Evolutionary conservation across 2,329 filamentous ascomycete genomes (phyloP).

Genomic region (Fusarium fracticaudum): DNA sequence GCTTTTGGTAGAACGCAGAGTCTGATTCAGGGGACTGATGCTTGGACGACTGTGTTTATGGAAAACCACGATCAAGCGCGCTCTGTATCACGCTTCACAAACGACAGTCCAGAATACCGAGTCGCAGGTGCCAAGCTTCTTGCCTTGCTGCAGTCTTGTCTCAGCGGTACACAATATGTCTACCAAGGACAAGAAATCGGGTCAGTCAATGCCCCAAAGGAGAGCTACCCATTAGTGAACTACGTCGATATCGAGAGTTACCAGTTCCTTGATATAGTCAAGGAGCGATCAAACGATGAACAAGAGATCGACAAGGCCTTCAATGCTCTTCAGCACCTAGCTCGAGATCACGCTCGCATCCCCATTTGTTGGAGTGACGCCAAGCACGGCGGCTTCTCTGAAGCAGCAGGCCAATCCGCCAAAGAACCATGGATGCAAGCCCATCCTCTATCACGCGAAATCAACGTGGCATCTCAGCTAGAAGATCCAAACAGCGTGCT

Average conservation of each 20-base stretch:
- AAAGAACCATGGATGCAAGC: slow-evolving; percentile 49
- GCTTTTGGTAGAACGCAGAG: slow-evolving; percentile 61
- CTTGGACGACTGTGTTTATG: slow-evolving; percentile 72
- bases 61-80: slow-evolving; percentile 74
- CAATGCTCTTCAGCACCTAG: slow-evolving; percentile 45
- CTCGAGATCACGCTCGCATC: slow-evolving; percentile 71
- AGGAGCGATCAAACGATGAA: slow-evolving; percentile 43
- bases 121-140: slow-evolving; percentile 66
- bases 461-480: slow-evolving; percentile 68
- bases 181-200: slow-evolving; percentile 76
- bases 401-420: slow-evolving; percentile 43
- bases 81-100: slow-evolving; percentile 64
- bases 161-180: slow-evolving; percentile 70
- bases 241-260: slow-evolving; percentile 61
- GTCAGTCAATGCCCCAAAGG: slow-evolving; percentile 67
- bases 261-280: slow-evolving; percentile 48
- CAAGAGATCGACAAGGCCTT: slow-evolving; percentile 50
- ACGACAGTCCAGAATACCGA: slow-evolving; percentile 59
- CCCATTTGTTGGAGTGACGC: slow-evolving; percentile 69
- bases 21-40: slow-evolving; percentile 62
- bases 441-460: slow-evolving; percentile 45
- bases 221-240: slow-evolving; percentile 68
- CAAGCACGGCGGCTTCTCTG: slow-evolving; percentile 49
- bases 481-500: slow-evolving; percentile 50
- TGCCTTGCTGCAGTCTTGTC: slow-evolving; percentile 60